phyloP scores from a whole-genome alignment of 1,284 basidiomycete species.

The Gomphus bonarii region DNA sequence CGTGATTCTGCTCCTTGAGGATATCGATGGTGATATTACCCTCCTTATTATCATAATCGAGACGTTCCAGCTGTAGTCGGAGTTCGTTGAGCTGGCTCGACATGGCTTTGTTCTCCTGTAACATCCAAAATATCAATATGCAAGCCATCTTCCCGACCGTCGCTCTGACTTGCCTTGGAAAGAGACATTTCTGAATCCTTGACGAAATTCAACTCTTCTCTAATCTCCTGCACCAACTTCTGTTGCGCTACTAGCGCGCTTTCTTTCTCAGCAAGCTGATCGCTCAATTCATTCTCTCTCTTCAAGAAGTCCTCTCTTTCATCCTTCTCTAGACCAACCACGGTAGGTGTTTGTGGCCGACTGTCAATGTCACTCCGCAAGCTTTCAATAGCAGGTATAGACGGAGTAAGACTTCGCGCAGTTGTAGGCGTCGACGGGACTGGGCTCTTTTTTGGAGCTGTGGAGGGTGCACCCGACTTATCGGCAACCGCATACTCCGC shows the following conservation, averaged over 20 bases:
- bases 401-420: conserved; percentile 69
- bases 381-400: conserved; percentile 71
- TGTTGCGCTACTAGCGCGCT: conserved; percentile 63
- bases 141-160: background rate
- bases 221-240: conserved; percentile 44
- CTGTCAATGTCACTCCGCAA: conserved; percentile 66
- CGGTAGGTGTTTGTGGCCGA: conserved; percentile 79
- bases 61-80: conserved; percentile 81
- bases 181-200: conserved; percentile 82
- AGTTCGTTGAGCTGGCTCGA: conserved; percentile 87
- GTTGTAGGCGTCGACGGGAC: conserved; percentile 44
- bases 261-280: conserved; percentile 89
- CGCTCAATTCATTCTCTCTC: conserved; percentile 94
- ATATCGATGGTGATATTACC: conserved; percentile 91
- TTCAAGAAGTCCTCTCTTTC: conserved; percentile 96
- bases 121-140: conserved; percentile 4
- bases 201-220: conserved; percentile 54
- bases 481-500: conserved; percentile 72
- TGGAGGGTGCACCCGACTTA: conserved; percentile 33
- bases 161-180: conserved; percentile 44
- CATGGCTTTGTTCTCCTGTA: conserved; percentile 85
- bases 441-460: conserved; percentile 49
- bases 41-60: conserved; percentile 96
- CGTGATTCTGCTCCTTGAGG: conserved; percentile 90
- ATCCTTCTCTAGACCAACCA: conserved; percentile 84